phyloP scores from a whole-genome alignment of 352 stramenopile species.

The Thalassiosira livingstoniorum region DNA sequence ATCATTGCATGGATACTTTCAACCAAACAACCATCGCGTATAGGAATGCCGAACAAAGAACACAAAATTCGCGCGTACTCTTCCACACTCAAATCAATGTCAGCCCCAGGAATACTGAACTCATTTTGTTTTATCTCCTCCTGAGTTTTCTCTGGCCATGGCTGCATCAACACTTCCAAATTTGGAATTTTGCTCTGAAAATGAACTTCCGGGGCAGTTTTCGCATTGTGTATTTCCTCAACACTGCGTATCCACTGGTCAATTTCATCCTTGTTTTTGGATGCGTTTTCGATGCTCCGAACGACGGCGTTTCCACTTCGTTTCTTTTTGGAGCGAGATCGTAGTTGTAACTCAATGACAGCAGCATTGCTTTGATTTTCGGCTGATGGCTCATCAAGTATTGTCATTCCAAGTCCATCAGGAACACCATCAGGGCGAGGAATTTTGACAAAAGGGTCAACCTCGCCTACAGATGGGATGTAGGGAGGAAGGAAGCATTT shows the following conservation, averaged over 20 bases:
- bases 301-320: constrained; percentile 91
- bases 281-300: constrained; percentile 92
- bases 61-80: constrained; percentile 93
- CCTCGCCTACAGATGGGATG: constrained; percentile 95
- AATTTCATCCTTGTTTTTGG: constrained; percentile 93
- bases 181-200: constrained; percentile 25
- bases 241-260: constrained; percentile 96
- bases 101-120: constrained; percentile 84
- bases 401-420: constrained; percentile 92
- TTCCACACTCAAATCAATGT: constrained; percentile 92
- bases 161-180: constrained; percentile 37
- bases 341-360: constrained; percentile 94
- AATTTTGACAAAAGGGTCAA: constrained; percentile 97
- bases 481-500: constrained; percentile 97
- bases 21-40: constrained; percentile 91
- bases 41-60: constrained; percentile 93
- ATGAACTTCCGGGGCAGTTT: constrained; percentile 90
- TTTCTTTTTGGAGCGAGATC: constrained; percentile 93
- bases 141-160: constrained; percentile 91
- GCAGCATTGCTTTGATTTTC: constrained; percentile 93
- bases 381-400: constrained; percentile 91
- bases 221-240: constrained; percentile 92
- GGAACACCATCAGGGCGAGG: constrained; percentile 90
- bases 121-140: constrained; percentile 66
- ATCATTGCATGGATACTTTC: constrained; percentile 96